A percentile compares a stretch with the other conserved stretches of the same genome.
phyloP scores from a whole-genome alignment of 192 early-diverging fungal genomes.

The Chytriomyces confervae region DNA sequence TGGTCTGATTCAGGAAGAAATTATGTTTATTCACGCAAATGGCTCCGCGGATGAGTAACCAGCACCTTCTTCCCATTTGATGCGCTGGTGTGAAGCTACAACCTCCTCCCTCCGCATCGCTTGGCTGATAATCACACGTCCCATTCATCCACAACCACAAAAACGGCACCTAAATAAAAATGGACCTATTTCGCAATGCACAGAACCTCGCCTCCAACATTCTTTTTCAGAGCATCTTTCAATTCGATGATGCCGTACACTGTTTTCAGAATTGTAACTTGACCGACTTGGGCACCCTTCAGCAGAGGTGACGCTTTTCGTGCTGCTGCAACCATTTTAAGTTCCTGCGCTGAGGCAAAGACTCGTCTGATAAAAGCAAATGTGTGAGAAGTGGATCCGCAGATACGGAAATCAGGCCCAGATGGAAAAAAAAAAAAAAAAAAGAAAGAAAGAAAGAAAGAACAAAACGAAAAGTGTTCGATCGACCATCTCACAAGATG shows the following conservation, averaged over 20 bases:
- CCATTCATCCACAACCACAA: no score
- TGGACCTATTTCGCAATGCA: slow-evolving; percentile 52
- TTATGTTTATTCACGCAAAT: no score
- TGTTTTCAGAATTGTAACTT: slow-evolving; percentile 90
- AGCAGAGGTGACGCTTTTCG: slow-evolving; percentile 73
- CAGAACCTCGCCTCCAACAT: slow-evolving; percentile 87
- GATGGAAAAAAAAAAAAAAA: not conserved
- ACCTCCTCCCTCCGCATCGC: no score
- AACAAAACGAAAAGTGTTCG: not conserved
- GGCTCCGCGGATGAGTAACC: no score
- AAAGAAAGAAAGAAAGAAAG: not conserved
- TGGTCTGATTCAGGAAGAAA: no score
- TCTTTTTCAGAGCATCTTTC: slow-evolving; percentile 84
- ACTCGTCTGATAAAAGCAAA: slow-evolving; percentile 5
- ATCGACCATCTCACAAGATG: not conserved
- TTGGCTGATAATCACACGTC: no score
- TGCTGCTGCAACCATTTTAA: slow-evolving; percentile 73
- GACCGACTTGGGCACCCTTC: slow-evolving; percentile 83
- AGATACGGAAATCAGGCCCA: not conserved
- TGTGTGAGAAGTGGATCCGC: not conserved
- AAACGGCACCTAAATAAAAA: no score
- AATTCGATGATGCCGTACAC: slow-evolving; percentile 86
- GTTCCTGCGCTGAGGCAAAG: slow-evolving; percentile 76
- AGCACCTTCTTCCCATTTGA: no score
- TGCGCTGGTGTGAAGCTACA: no score